A percentile compares a stretch with the other conserved stretches of the same genome.
Conservation (phyloP, 345 rosid genomes). For the Balakata baccata region DNA sequence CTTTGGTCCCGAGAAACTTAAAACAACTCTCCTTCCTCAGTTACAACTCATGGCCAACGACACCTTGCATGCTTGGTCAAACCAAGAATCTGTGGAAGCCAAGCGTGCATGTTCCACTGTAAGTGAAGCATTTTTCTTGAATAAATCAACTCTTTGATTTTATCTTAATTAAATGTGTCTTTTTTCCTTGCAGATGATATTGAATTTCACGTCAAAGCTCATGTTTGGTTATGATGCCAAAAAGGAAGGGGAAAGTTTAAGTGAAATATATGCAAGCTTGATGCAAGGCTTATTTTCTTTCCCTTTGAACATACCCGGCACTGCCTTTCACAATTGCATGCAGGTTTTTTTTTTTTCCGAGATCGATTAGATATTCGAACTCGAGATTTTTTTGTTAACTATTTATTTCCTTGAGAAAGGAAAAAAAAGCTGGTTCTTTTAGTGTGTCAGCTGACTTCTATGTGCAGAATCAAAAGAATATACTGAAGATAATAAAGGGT, state of each 20-base stretch:
- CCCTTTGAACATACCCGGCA: slow-evolving; percentile 32
- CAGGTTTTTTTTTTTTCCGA: slow-evolving; percentile 18
- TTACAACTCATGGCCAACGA: background rate
- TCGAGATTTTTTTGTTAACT: no score
- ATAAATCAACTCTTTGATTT: background rate
- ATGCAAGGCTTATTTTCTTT: slow-evolving; percentile 29
- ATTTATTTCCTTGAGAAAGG: no score
- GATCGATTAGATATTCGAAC: no score
- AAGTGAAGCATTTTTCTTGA: background rate
- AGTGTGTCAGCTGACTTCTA: background rate
- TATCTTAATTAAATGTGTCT: background rate
- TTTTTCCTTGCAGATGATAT: background rate
- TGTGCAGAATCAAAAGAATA: slow-evolving; percentile 21
- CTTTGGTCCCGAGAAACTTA: slow-evolving; percentile 10
- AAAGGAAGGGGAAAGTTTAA: slow-evolving; percentile 13
- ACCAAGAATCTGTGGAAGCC: background rate
- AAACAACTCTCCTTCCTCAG: slow-evolving; percentile 12
- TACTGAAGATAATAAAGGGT: slow-evolving; percentile 11
- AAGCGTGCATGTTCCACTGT: slow-evolving; percentile 7
- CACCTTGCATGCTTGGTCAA: slow-evolving; percentile 4
- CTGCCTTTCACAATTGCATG: slow-evolving; percentile 21
- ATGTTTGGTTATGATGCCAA: slow-evolving; percentile 23
- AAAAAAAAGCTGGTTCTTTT: no score
- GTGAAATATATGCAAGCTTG: slow-evolving; percentile 21
- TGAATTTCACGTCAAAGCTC: slow-evolving; percentile 24